phyloP scores from a whole-genome alignment of 2,329 filamentous ascomycete genomes.

The Arthroderma sp. region DNA sequence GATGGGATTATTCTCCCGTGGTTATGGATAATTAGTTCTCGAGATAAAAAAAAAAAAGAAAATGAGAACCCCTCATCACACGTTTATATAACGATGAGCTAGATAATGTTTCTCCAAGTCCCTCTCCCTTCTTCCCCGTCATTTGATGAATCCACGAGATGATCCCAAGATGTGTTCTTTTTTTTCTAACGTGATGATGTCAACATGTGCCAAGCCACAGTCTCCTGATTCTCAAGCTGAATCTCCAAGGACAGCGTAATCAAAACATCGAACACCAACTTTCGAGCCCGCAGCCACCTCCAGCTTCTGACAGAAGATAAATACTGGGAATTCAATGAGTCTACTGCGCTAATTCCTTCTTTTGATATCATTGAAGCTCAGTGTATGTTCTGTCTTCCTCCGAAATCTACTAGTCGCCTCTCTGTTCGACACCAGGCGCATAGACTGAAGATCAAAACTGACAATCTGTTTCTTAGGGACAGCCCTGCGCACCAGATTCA shows the following conservation, averaged over 20 bases:
- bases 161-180: not conserved
- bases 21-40: too few species aligned
- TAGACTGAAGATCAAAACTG: not conserved
- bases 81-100: not conserved
- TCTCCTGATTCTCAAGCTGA: not conserved
- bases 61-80: too few species aligned
- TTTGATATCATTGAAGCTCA: not conserved
- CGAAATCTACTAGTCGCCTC: not conserved
- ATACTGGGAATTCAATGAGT: not conserved
- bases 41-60: too few species aligned
- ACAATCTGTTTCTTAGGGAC: not conserved
- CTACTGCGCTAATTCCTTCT: not conserved
- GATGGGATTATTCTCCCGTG: too few species aligned
- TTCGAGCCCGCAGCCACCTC: not conserved
- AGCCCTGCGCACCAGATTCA: not conserved
- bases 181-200: not conserved
- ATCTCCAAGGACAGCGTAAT: not conserved
- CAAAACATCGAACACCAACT: not conserved
- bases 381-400: not conserved
- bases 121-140: not conserved
- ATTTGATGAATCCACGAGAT: not conserved
- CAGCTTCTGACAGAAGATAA: not conserved
- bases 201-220: slow-evolving; percentile 2
- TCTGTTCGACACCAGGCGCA: not conserved
- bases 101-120: not conserved